Conservation (phyloP, 768 basidiomycete genomes). For the Kwoniella mangroviensis region DNA sequence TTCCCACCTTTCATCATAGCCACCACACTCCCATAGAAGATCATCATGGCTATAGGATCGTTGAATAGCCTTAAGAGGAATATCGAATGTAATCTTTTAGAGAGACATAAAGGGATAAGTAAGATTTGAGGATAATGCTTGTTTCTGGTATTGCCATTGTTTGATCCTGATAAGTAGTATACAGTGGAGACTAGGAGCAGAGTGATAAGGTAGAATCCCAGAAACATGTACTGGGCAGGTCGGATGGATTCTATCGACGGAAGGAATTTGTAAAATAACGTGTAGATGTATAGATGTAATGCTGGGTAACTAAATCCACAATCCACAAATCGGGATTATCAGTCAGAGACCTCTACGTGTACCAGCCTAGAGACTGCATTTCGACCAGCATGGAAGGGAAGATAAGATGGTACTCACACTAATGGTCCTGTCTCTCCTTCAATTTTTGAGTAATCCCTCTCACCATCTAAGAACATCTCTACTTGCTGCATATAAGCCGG, state of each 20-base stretch:
- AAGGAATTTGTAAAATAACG: constrained; percentile 66
- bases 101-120: constrained; percentile 69
- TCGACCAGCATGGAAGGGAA: neutral
- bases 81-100: constrained; percentile 93
- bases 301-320: constrained; percentile 80
- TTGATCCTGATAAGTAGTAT: constrained; percentile 60
- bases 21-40: constrained; percentile 65
- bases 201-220: constrained; percentile 70
- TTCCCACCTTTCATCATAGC: constrained; percentile 70
- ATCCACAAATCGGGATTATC: neutral
- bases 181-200: constrained; percentile 70
- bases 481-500: constrained; percentile 92
- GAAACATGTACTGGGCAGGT: constrained; percentile 79
- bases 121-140: constrained; percentile 62
- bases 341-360: neutral
- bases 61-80: constrained; percentile 91
- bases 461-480: constrained; percentile 75
- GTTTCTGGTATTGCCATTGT: constrained; percentile 37
- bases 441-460: constrained; percentile 79
- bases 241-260: constrained; percentile 64
- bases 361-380: too few species aligned
- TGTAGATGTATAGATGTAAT: constrained; percentile 84
- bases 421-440: constrained; percentile 89
- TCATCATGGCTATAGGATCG: constrained; percentile 74
- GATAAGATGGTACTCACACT: constrained; percentile 65